Base-by-base conservation (phyloP, 805 yeast species). In the Saccharomycopsis fodiens region DNA sequence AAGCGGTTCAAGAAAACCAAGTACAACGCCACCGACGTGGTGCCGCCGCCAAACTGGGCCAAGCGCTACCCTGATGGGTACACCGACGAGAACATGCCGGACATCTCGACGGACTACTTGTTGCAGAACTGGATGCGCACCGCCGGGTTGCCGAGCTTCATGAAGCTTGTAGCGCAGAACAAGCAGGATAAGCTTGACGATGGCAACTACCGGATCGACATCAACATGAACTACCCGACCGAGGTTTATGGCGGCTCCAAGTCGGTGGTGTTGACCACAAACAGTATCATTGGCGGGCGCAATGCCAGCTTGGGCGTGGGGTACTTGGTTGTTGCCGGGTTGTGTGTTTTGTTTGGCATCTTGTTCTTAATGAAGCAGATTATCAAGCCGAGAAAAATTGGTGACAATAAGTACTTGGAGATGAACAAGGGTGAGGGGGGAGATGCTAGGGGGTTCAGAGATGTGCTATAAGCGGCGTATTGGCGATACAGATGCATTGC, bases 101-200 rank as follows among this genome's bases (percentile, higher is more conserved):
- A 84, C 58, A 59, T 85, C 29, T 67, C 79, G 1, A 62, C 67
- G 6, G 79, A 86, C 86, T 76, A 72, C 48, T 80, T 78, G 50
- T 73, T 85, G 50, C 91, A 84, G 56, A 85, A 84, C 54, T 85
- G 94, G 94, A 84, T 85, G 91, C 73, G 86, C 51, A 79, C 91
- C 2, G 79, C 89, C 4, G 93, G 86, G 0, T 68, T 85, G 50
- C 74, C 89, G 15, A 66, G 69, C 17, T 82, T 82, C 59, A 74
- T 79, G 52, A 84, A 83, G 60, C 62, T 85, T 60, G 76, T 77
- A 8, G 68, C 76, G 44, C 71, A 85, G 59, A 83, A 82, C 57
- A 79, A 75, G 50, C 58, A 76, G 40, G 80, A 77, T 34, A 62
- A 63, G 1, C 61, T 84, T 50, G 57, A 62, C 10, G 66, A 68